Evolutionary conservation across 1,139 yeast species (phyloP).

Genomic region (Meyerozyma smithsonii): DNA sequence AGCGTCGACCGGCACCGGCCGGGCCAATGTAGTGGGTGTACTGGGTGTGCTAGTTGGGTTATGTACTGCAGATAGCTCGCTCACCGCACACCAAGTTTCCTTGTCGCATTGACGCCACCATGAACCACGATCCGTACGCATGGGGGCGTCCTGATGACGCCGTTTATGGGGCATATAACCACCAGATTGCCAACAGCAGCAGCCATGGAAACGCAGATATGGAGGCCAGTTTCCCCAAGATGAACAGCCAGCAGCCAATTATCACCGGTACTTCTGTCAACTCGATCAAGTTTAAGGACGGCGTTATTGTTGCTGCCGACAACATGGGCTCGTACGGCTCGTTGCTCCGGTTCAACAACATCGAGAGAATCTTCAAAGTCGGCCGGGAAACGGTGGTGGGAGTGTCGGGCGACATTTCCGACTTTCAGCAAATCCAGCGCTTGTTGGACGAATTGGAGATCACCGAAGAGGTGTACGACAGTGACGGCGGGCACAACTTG

Average conservation of each 20-base stretch:
- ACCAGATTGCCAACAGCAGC: slow-evolving; percentile 59
- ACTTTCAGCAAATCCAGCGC: slow-evolving; percentile 78
- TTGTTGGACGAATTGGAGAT: slow-evolving; percentile 70
- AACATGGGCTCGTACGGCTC: slow-evolving; percentile 93
- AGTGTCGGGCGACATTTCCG: slow-evolving; percentile 91
- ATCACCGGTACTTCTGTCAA: slow-evolving; percentile 96
- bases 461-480: slow-evolving; percentile 74
- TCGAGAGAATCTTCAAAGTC: slow-evolving; percentile 78
- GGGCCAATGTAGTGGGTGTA: not conserved
- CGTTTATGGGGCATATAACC: slow-evolving; percentile 76
- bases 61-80: no score
- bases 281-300: slow-evolving; percentile 84
- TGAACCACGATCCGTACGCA: slow-evolving; percentile 92
- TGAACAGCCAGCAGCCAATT: slow-evolving; percentile 90
- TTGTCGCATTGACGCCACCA: slow-evolving; percentile 17
- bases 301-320: slow-evolving; percentile 93
- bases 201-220: slow-evolving; percentile 16
- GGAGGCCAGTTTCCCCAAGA: slow-evolving; percentile 49
- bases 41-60: not conserved
- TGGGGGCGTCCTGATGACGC: slow-evolving; percentile 95
- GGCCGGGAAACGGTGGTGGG: slow-evolving; percentile 90
- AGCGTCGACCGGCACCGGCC: not conserved
- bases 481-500: slow-evolving; percentile 66
- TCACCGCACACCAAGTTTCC: not conserved
- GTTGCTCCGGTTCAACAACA: slow-evolving; percentile 75